Conservation (phyloP, 345 rosid genomes). For the Erucastrum elatum region DNA sequence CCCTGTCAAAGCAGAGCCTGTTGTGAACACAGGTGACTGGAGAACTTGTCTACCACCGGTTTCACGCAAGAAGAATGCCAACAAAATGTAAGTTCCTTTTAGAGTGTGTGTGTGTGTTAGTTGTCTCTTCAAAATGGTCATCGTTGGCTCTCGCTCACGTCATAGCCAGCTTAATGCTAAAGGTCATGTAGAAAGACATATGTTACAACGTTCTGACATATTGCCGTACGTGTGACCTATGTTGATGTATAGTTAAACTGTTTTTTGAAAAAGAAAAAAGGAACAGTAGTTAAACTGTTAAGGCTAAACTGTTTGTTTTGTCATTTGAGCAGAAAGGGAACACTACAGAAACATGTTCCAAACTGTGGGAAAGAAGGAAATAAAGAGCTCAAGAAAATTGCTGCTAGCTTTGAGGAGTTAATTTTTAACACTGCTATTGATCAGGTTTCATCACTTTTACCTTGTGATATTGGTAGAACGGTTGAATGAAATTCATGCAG, state of each 20-base stretch:
- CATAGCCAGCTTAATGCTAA: neutral
- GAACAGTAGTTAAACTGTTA: no score
- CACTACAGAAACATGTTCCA: neutral
- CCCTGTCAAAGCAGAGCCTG: neutral
- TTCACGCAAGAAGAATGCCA: neutral
- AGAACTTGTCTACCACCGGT: neutral
- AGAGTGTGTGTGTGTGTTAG: no score
- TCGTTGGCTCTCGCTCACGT: neutral
- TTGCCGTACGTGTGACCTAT: neutral
- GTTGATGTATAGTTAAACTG: neutral
- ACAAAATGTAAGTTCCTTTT: neutral
- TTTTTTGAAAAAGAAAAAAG: no score
- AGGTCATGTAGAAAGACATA: neutral
- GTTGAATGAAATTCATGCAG: neutral
- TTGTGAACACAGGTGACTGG: neutral
- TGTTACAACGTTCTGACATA: neutral
- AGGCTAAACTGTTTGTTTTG: neutral
- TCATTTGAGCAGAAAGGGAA: neutral
- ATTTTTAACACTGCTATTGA: neutral
- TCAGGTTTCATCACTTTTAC: neutral
- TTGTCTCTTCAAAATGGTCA: neutral
- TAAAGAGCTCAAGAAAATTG: neutral
- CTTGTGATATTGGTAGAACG: neutral
- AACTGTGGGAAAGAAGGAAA: neutral
- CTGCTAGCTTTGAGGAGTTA: neutral